Evolutionary conservation across 345 rosid genomes (phyloP), one percentile per base, ranked within the genome.

Genomic region (Arabidopsis suecica): DNA sequence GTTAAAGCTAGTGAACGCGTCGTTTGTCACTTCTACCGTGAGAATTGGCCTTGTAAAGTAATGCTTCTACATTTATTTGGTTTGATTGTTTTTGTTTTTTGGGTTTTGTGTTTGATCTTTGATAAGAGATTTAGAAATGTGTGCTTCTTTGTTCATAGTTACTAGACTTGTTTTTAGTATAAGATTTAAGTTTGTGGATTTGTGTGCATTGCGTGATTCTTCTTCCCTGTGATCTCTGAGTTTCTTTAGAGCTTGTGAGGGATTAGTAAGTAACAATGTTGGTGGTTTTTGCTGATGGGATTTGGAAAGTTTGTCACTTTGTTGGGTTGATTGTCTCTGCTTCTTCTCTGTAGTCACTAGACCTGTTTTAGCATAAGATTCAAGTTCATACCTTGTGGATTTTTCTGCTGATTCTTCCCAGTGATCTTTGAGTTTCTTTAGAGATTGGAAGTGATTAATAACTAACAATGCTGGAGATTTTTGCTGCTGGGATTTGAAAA

Each of bases 11-110:
- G 97, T 69, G 96, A 92, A 42, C 96, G 99, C 44, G 97, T 92
- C 49, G 96, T 89, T 41, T 92, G 97, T 78, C 99, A 95, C 68
- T 95, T 92, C 78, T 90, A 89, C 78, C 96, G 98, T 68, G 97
- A 92, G 44, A 95, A 95, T 75, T 95, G 97, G 97, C 99, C 97
- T 33, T 92, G 99, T 83, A 92, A 95, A 89, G 99, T 28, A 23
- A 23, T 23, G 25, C 25, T 23, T 23, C 25, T 1, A 23, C 25
- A n/a, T 23, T 23, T 23, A 0, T 23, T 23, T 23, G 25, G 25
- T 23, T 23, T 23, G 25, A 23, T 23, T 23, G 25, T 23, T 23
- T 23, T 20, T 51, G 32, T 9, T 53, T 11, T 23, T 16, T 34
- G 12, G 56, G 12, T 7, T 64, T 53, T 9, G 25, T 23, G 25